Percentiles rank a stretch among this genome's conserved stretches.
Evolutionary conservation across 768 basidiomycete species (phyloP).

Genomic region (Daedaleopsis nitida): DNA sequence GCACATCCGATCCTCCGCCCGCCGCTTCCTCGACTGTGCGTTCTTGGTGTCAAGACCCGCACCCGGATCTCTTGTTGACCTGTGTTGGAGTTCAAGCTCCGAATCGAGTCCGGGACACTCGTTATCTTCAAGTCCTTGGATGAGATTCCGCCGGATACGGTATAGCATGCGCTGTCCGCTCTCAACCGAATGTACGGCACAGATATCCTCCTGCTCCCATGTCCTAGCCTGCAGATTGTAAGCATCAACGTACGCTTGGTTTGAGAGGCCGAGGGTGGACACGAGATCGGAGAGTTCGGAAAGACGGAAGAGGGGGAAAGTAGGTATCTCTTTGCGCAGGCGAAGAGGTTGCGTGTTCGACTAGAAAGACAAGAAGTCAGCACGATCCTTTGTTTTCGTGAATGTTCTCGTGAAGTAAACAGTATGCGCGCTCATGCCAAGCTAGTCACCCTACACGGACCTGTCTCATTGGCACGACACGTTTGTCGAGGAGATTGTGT

Average conservation of each 20-base stretch:
- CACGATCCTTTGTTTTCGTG: not conserved
- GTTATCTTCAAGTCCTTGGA: constrained; percentile 56
- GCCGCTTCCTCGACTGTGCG: not conserved
- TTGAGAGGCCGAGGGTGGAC: constrained; percentile 53
- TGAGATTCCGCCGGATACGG: constrained; percentile 57
- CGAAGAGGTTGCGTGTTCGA: constrained; percentile 25
- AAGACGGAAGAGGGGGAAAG: constrained; percentile 68
- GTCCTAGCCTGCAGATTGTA: constrained; percentile 54
- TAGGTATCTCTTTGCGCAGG: constrained; percentile 41
- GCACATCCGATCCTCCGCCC: not conserved
- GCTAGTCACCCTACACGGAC: no score
- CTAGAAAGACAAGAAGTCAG: constrained; percentile 6
- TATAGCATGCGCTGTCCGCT: constrained; percentile 65
- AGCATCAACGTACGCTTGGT: constrained; percentile 59
- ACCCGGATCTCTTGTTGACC: not conserved
- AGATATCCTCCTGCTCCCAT: constrained; percentile 70
- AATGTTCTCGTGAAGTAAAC: not conserved
- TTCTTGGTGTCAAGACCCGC: not conserved
- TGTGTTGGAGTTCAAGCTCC: constrained; percentile 51
- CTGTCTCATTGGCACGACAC: no score
- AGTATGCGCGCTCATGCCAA: no score
- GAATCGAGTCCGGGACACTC: constrained; percentile 59
- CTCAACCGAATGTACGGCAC: constrained; percentile 58
- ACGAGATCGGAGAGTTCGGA: constrained; percentile 53
- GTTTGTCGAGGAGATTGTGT: no score